Conservation (phyloP, 176 grass and related monocot species). For the Ensete ventricosum region DNA sequence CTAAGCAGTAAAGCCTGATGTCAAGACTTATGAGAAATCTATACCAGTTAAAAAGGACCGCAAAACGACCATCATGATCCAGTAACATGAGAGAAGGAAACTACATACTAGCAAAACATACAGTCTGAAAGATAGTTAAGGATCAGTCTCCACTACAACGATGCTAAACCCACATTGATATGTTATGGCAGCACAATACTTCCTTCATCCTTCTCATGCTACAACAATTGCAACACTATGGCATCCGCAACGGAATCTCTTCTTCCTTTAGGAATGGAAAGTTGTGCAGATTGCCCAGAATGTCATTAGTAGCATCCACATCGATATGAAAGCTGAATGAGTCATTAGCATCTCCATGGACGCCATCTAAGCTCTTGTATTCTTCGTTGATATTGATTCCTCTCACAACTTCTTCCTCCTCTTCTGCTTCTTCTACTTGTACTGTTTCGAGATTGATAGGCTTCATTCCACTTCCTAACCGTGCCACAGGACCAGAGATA, state of each 20-base stretch:
- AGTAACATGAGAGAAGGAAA: too few relatives aligned
- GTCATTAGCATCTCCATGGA: slow-evolving; percentile 32
- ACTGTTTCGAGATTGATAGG: background rate
- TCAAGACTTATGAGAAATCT: too few relatives aligned
- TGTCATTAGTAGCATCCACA: slow-evolving; percentile 50
- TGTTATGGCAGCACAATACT: too few relatives aligned
- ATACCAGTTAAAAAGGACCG: too few relatives aligned
- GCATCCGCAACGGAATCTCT: slow-evolving; percentile 31
- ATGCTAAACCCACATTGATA: background rate
- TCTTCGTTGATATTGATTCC: slow-evolving; percentile 86
- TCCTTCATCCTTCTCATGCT: too few relatives aligned
- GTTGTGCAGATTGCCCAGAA: slow-evolving; percentile 62
- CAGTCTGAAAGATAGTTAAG: background rate
- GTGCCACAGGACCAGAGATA: slow-evolving; percentile 23
- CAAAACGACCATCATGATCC: too few relatives aligned
- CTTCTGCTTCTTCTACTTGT: background rate
- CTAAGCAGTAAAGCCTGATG: too few relatives aligned
- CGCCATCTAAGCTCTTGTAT: slow-evolving; percentile 42
- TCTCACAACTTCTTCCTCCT: slow-evolving; percentile 46
- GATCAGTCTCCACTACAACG: background rate
- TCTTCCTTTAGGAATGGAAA: slow-evolving; percentile 47
- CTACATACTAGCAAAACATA: background rate
- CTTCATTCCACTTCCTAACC: slow-evolving; percentile 2
- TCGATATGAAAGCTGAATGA: slow-evolving; percentile 58
- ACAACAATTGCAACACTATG: too few relatives aligned